A percentile compares a stretch with the other conserved stretches of the same genome.
Conservation (phyloP, 495 filamentous ascomycete genomes). For the Xylaria longipes region DNA sequence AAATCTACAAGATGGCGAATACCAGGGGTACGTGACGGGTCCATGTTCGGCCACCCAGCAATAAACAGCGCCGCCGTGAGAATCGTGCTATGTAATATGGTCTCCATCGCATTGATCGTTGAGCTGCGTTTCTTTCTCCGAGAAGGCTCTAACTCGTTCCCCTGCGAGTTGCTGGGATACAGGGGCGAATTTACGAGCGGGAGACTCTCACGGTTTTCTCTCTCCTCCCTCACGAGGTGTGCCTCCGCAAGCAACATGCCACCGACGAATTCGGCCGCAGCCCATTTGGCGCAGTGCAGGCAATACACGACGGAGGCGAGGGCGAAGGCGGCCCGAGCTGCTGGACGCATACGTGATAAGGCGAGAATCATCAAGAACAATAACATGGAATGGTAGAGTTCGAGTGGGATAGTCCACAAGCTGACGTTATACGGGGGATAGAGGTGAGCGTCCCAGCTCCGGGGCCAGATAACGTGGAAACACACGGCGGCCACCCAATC, state of each 20-base stretch:
- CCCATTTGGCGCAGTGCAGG: conserved; percentile 64
- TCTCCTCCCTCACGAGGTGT: conserved; percentile 45
- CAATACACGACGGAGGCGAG: conserved; percentile 59
- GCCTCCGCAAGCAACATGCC: conserved; percentile 67
- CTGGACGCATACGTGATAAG: conserved; percentile 56
- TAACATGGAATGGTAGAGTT: conserved; percentile 68
- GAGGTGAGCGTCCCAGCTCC: conserved; percentile 61
- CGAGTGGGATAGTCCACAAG: conserved; percentile 72
- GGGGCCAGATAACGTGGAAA: conserved; percentile 58
- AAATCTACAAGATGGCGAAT: conserved; percentile 42
- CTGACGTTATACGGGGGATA: conserved; percentile 64
- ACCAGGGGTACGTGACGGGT: conserved; percentile 45
- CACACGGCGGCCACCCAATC: conserved; percentile 56
- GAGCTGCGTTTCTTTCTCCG: conserved; percentile 11
- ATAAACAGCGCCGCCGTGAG: conserved; percentile 50
- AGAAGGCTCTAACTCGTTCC: neutral
- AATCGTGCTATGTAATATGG: conserved; percentile 33
- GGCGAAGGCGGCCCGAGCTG: conserved; percentile 54
- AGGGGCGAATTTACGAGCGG: neutral
- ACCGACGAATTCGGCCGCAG: conserved; percentile 63
- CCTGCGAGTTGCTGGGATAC: neutral
- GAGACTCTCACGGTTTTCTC: conserved; percentile 21
- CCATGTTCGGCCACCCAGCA: conserved; percentile 51
- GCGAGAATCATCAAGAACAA: conserved; percentile 65
- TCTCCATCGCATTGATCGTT: conserved; percentile 18